Evolutionary conservation across 1,139 yeast genomes (phyloP), one percentile per base, ranked within the genome.

Genomic region (Kurtzmaniella quercitrusa): DNA sequence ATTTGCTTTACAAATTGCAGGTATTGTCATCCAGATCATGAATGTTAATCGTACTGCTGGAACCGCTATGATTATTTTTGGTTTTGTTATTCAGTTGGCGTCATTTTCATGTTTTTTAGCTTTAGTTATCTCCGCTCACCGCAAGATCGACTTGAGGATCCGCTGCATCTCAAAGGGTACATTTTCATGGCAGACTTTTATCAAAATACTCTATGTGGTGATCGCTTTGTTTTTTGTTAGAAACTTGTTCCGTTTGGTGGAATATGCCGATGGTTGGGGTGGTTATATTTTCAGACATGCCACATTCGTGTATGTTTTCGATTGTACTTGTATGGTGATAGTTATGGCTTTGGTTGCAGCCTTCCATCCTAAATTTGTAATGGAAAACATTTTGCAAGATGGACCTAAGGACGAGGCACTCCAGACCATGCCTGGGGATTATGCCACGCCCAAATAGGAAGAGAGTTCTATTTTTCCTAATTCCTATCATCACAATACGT

Each of bases 11-110:
- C 38, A 34, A 34, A 7, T 18, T 3, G 38, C 38, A 9, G 38
- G 38, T 7, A 39, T 39, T 19, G 39, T 39, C 14, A 16, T 34
- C 12, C 23, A 18, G 7, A 16, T 17, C 11, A 27, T 42, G 17
- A 21, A 39, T 12, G 39, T 42, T n/a, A 25, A 33, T 10, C 25
- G 29, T 9, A 10, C 27, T 16, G 9, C 38, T 6, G 39, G 39
- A 11, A 39, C 25, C 5, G 29, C 38, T 7, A 23, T 42, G 23
- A 37, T 39, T 34, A 39, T 42, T 14, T 18, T 39, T 17, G 44
- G 44, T 10, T 42, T 39, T 34, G 41, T 34, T 8, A 33, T 39
- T 34, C 44, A 42, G n/a, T 21, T 42, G 14, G n/a, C 33, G 18
- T 42, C 39, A 11, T 39, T 39, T 34, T 7, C n/a, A 12, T 34